phyloP scores from a whole-genome alignment of 345 rosid genomes.

The Rhodamnia argentea region DNA sequence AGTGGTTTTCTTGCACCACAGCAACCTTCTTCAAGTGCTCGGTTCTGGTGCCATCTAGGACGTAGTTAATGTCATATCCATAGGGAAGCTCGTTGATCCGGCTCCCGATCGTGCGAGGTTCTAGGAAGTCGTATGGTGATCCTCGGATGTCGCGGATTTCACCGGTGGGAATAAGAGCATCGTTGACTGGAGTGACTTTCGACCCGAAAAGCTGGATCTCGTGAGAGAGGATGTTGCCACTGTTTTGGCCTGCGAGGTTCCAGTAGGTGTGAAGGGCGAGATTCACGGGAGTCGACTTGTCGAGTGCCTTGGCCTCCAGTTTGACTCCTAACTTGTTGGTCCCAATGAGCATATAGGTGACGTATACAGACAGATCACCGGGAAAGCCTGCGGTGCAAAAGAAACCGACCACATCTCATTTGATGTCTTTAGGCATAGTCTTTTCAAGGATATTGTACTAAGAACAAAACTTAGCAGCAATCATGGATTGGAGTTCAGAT shows the following conservation, averaged over 20 bases:
- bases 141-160: constrained; percentile 21
- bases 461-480: background rate
- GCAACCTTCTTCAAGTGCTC: constrained; percentile 42
- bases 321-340: constrained; percentile 38
- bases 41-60: constrained; percentile 16
- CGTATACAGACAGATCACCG: constrained; percentile 43
- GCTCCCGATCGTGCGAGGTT: constrained; percentile 33
- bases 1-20: constrained; percentile 33
- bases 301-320: constrained; percentile 46
- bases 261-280: constrained; percentile 74
- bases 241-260: constrained; percentile 65
- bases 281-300: constrained; percentile 64
- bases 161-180: constrained; percentile 73
- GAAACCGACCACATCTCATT: background rate
- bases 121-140: constrained; percentile 60
- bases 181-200: constrained; percentile 52
- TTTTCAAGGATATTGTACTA: background rate
- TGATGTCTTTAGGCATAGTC: background rate
- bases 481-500: background rate
- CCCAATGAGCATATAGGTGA: constrained; percentile 49
- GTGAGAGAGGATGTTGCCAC: constrained; percentile 60
- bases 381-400: constrained; percentile 49
- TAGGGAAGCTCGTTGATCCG: constrained; percentile 28
- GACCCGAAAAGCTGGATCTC: constrained; percentile 38
- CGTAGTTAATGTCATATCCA: constrained; percentile 83